These are phyloP conservation scores for Castanea sativa DNA, from an alignment of 306 rosid species.

Conservation along the genomic window DNA sequence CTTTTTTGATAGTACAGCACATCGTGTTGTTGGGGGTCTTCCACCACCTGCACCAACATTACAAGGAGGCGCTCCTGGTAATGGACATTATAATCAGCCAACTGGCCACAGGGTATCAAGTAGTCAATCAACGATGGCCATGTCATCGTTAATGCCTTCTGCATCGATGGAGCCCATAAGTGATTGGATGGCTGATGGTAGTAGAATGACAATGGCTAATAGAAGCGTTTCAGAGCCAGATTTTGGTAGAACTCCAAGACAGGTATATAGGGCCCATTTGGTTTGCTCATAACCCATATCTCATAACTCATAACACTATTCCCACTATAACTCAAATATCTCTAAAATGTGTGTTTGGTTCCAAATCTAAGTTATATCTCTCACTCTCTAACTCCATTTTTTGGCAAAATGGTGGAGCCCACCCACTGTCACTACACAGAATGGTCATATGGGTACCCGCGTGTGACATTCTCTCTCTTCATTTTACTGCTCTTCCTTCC, in stretches of 20 bases:
- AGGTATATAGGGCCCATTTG: conserved; percentile 39
- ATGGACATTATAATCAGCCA: conserved; percentile 54
- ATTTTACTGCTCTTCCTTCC: too few species aligned
- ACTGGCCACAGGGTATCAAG: conserved; percentile 52
- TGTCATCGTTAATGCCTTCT: conserved; percentile 83
- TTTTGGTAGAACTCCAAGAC: conserved; percentile 76
- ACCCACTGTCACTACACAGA: too few species aligned
- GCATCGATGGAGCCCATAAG: conserved; percentile 81
- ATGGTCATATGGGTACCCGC: too few species aligned
- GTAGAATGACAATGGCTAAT: conserved; percentile 53
- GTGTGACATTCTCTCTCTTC: too few species aligned
- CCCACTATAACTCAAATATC: too few species aligned
- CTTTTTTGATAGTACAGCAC: conserved; percentile 88
- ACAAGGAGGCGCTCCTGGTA: conserved; percentile 48
- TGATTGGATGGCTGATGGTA: conserved; percentile 63
- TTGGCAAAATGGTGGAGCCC: too few species aligned
- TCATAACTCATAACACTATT: too few species aligned
- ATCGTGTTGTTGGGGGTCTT: conserved; percentile 87
- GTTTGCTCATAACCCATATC: too few species aligned
- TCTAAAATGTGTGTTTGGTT: too few species aligned
- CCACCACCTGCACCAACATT: conserved; percentile 80
- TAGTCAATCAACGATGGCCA: conserved; percentile 87
- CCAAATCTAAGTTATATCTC: too few species aligned
- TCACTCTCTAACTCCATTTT: too few species aligned
- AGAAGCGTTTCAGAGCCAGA: conserved; percentile 98